Conservation (phyloP, 2,329 filamentous ascomycete species). For the Diplodia seriata region DNA sequence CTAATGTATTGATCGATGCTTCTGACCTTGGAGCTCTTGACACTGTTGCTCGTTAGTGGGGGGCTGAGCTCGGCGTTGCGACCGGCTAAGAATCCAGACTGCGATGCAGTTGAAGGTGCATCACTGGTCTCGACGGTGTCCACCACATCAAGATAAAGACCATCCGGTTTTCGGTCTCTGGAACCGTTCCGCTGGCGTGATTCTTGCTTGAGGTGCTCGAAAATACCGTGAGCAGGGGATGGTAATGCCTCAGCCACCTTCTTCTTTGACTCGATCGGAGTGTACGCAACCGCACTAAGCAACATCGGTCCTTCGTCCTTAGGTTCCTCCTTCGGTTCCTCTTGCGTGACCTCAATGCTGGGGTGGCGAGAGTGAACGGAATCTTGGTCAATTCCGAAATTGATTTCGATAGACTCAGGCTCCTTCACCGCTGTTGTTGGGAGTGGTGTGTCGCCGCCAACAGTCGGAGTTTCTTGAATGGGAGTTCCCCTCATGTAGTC, state of each 20-base stretch:
- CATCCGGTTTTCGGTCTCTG: conserved; percentile 78
- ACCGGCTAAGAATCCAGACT: conserved; percentile 22
- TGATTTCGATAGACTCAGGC: conserved; percentile 25
- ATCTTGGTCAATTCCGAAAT: conserved; percentile 3
- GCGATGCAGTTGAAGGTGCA: conserved; percentile 41
- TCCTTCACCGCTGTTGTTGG: conserved; percentile 35
- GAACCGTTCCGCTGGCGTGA: conserved; percentile 72
- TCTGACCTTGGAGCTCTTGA: conserved; percentile 64
- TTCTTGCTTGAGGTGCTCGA: conserved; percentile 67
- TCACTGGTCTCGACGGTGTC: conserved; percentile 49
- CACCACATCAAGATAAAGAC: conserved; percentile 61
- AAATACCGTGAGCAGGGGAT: conserved; percentile 70
- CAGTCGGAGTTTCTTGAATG: conserved; percentile 31
- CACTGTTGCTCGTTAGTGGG: conserved; percentile 54
- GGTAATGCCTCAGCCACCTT: conserved; percentile 64
- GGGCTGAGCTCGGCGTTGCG: conserved; percentile 61
- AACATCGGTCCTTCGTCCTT: conserved; percentile 58
- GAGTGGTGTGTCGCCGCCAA: conserved; percentile 12
- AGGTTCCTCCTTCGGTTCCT: conserved; percentile 51
- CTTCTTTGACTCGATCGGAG: conserved; percentile 39
- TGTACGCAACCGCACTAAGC: conserved; percentile 48
- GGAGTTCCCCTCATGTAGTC: conserved; percentile 42
- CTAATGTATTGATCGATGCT: conserved; percentile 85
- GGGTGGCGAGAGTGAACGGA: conserved; percentile 16
- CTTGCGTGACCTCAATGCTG: conserved; percentile 20